phyloP scores from a whole-genome alignment of 768 basidiomycete species.

The Serendipita sp. region DNA sequence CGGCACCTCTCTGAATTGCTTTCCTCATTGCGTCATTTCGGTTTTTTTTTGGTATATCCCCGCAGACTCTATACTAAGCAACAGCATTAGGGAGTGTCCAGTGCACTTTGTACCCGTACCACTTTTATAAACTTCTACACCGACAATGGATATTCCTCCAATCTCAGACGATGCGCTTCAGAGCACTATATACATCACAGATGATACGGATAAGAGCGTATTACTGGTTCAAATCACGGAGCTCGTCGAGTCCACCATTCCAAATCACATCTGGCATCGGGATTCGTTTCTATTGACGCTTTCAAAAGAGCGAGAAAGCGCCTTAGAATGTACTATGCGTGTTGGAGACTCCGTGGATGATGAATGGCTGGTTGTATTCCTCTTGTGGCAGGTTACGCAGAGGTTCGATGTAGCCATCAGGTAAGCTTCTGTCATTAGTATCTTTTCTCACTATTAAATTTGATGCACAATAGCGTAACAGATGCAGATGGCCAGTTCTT shows the following conservation, averaged over 20 bases:
- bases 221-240: conserved; percentile 52
- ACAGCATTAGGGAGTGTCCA: background rate
- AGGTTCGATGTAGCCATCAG: conserved; percentile 71
- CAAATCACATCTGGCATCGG: conserved; percentile 57
- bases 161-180: conserved; percentile 78
- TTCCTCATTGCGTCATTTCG: too few species aligned
- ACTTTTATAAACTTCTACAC: background rate
- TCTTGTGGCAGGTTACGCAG: conserved; percentile 58
- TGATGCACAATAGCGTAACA: conserved; percentile 32
- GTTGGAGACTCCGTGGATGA: conserved; percentile 97
- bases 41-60: too few species aligned
- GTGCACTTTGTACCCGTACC: background rate
- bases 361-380: conserved; percentile 91
- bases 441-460: background rate
- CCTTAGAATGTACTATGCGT: conserved; percentile 66
- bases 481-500: conserved; percentile 95
- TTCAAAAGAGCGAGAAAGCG: background rate
- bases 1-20: too few species aligned
- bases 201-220: conserved; percentile 44
- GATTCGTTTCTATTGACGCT: conserved; percentile 57
- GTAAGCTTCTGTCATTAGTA: conserved; percentile 26
- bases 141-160: conserved; percentile 27
- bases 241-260: conserved; percentile 38
- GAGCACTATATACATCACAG: conserved; percentile 38
- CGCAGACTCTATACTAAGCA: background rate